Evolutionary conservation across 306 rosid genomes (phyloP), one percentile per base, ranked within the genome.

Genomic region (Casuarina equisetifolia): DNA sequence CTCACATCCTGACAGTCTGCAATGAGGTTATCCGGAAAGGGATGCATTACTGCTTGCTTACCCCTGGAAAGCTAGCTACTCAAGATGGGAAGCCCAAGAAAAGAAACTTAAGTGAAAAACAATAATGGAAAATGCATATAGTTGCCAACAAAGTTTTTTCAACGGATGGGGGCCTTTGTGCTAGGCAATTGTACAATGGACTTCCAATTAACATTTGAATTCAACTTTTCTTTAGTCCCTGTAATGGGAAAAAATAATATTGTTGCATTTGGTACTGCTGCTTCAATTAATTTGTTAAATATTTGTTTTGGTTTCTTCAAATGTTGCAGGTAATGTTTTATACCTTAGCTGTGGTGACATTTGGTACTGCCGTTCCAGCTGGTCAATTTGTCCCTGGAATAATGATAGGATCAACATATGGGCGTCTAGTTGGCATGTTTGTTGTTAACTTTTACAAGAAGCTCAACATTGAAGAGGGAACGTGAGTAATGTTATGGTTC

Each of bases 311-410:
- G 74, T 68, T 77, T 79, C 80, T 74, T 82, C 69, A 68, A 44
- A 74, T 77, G 48, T 57, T 85, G 77, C 93, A 95, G 98, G 93
- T 92, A 72, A 95, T 92, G 98, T 95, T 92, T 85, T 95, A 92
- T 85, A 69, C 89, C 49, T 85, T 95, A 86, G 98, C 98, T 39
- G 97, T 95, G 44, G 83, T 95, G 76, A 95, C 98, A 43, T 95
- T 88, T 87, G 97, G 98, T 77, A 95, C 93, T 79, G 96, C 97
- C 44, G 97, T 92, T 67, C 98, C 98, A 69, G 97, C 98, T 73
- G 97, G 97, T 78, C 97, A 95, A 74, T 95, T 95, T 87, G 98
- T 95, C 80, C 98, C 98, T 68, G 96, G 97, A 80, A 95, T 95
- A 78, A 92, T 92, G 97, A 92, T 91, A 77, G 98, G 98, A 78